These are phyloP conservation scores for Rhamnella rubrinervis DNA, from an alignment of 331 rosid species.

Conservation along the genomic window DNA sequence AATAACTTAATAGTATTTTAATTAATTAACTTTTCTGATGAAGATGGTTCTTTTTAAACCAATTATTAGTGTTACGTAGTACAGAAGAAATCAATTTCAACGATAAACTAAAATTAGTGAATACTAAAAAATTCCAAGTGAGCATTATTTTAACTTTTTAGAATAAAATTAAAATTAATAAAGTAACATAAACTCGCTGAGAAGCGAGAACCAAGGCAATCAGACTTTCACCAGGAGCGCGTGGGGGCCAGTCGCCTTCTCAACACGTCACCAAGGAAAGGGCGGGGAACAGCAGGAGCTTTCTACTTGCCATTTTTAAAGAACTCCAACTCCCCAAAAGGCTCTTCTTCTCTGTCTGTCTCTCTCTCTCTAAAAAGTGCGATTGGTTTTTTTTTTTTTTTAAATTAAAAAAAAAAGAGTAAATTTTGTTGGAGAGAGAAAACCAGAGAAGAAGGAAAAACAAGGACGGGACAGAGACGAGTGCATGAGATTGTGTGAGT, in stretches of 20 bases:
- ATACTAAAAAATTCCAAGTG: too few relatives aligned
- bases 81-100: too few relatives aligned
- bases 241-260: constrained; percentile 30
- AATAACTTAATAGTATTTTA: too few relatives aligned
- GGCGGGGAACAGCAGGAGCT: constrained; percentile 67
- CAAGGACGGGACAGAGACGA: not conserved
- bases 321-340: constrained; percentile 24
- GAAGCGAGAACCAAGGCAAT: too few relatives aligned
- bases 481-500: constrained; percentile 21
- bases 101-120: too few relatives aligned
- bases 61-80: too few relatives aligned
- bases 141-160: too few relatives aligned
- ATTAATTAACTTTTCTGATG: too few relatives aligned
- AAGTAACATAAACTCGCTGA: too few relatives aligned
- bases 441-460: constrained; percentile 1
- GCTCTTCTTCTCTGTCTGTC: constrained; percentile 14
- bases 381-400: constrained; percentile 12
- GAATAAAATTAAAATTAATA: too few relatives aligned
- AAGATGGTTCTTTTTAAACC: too few relatives aligned
- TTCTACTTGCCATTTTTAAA: constrained; percentile 25
- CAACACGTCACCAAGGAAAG: constrained; percentile 37
- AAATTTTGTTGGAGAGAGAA: constrained; percentile 1
- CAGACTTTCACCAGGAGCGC: constrained; percentile 25
- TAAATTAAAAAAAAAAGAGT: not conserved
- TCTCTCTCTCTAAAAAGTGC: constrained; percentile 23